Percentiles rank a stretch among this genome's conserved stretches.
Conservation (phyloP, 495 filamentous ascomycete species). For the Neurospora cerealis region DNA sequence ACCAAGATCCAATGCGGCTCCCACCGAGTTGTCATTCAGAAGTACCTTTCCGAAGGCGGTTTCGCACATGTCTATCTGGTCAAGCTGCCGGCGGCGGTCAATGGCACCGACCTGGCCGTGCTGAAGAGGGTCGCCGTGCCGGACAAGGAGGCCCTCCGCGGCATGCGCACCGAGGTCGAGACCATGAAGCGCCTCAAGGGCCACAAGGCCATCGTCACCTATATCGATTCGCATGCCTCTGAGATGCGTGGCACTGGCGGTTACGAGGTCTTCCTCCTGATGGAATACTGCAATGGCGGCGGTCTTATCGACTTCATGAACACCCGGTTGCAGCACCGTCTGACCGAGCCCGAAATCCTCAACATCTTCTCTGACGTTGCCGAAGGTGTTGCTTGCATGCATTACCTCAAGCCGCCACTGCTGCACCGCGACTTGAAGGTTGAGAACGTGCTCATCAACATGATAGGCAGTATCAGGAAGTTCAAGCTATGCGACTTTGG, state of each 20-base stretch:
- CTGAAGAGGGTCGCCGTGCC: conserved; percentile 96
- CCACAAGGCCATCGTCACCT: conserved; percentile 90
- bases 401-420: conserved; percentile 90
- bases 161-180: conserved; percentile 97
- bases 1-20: conserved; percentile 93
- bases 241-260: conserved; percentile 79
- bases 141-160: conserved; percentile 84
- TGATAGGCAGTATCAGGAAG: conserved; percentile 43
- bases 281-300: conserved; percentile 83
- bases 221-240: conserved; percentile 95
- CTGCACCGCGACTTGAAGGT: conserved; percentile 95
- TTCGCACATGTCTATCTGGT: conserved; percentile 98
- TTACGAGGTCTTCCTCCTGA: conserved; percentile 95
- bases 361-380: conserved; percentile 94
- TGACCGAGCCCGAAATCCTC: conserved; percentile 95
- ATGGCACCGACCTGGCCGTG: conserved; percentile 78
- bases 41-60: conserved; percentile 95
- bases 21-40: conserved; percentile 92
- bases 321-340: conserved; percentile 85
- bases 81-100: conserved; percentile 63
- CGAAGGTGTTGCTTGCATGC: conserved; percentile 97
- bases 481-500: conserved; percentile 99
- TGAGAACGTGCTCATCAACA: conserved; percentile 87
- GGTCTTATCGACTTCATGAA: conserved; percentile 99
- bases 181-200: conserved; percentile 99